These are phyloP conservation scores for Neurospora tetraspora DNA, from an alignment of 495 filamentous ascomycete genomes.

Conservation along the genomic window DNA sequence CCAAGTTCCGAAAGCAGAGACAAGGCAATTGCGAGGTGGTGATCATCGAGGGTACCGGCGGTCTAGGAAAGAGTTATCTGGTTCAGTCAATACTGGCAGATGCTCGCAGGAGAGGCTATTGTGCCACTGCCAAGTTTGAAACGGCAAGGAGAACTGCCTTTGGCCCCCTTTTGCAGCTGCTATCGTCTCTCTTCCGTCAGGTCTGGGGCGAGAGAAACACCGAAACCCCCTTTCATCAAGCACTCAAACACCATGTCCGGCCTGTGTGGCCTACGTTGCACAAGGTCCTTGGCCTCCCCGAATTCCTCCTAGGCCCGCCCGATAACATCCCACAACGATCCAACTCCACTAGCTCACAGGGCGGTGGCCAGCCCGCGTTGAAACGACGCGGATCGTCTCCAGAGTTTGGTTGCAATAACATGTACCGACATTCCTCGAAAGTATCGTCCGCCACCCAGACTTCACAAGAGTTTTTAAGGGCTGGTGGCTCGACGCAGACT, in stretches of 20 bases:
- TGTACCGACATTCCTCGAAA: neutral
- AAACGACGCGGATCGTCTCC: conserved; percentile 35
- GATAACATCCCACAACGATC: conserved; percentile 8
- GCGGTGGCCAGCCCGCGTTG: conserved; percentile 8
- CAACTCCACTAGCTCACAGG: conserved; percentile 5
- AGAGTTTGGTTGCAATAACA: conserved; percentile 17
- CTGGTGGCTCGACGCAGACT: conserved; percentile 59
- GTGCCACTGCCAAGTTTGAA: conserved; percentile 77
- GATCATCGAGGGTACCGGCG: conserved; percentile 62
- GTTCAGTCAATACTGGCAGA: conserved; percentile 66
- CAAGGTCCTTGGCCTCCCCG: conserved; percentile 67
- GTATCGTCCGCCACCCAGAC: conserved; percentile 31
- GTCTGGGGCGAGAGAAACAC: conserved; percentile 87
- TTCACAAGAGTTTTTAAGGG: conserved; percentile 61
- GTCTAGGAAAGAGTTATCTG: conserved; percentile 76
- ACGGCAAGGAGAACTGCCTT: conserved; percentile 71
- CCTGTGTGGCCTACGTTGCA: conserved; percentile 73
- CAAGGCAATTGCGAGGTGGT: conserved; percentile 69
- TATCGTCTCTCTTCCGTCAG: conserved; percentile 78
- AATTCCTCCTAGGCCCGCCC: conserved; percentile 49
- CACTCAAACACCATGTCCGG: conserved; percentile 59
- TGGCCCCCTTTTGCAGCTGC: conserved; percentile 67
- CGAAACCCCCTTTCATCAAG: conserved; percentile 69
- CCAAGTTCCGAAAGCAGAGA: conserved; percentile 53
- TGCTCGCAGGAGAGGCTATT: conserved; percentile 67